phyloP scores from a whole-genome alignment of 2,329 filamentous ascomycete species.

The Colletotrichum sidae region DNA sequence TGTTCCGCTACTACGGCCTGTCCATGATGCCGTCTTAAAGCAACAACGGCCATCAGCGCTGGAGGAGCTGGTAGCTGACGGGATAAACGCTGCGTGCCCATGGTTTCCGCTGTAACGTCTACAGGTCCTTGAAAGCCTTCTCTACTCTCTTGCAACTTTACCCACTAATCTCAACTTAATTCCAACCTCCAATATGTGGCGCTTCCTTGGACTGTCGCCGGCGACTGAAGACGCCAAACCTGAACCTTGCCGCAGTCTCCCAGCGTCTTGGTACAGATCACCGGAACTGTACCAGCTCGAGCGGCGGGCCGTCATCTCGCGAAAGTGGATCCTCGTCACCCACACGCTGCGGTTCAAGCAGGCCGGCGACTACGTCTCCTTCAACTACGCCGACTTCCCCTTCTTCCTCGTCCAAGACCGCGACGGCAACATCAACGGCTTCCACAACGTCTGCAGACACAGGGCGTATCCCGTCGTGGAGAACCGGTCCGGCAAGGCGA shows the following conservation, averaged over 20 bases:
- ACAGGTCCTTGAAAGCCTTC: background rate
- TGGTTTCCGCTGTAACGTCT: conserved; percentile 4
- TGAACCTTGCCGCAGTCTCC: conserved; percentile 39
- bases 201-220: conserved; percentile 29
- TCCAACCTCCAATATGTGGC: conserved; percentile 17
- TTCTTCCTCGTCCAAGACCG: conserved; percentile 41
- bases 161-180: background rate
- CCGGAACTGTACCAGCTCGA: conserved; percentile 54
- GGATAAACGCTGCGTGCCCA: conserved; percentile 15
- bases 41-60: conserved; percentile 4
- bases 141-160: conserved; percentile 7
- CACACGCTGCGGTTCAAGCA: conserved; percentile 39
- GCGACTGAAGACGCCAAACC: conserved; percentile 5
- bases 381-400: conserved; percentile 39
- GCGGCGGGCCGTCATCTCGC: conserved; percentile 53
- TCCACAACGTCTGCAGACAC: conserved; percentile 40
- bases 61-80: background rate
- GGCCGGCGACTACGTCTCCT: conserved; percentile 37
- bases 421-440: conserved; percentile 38
- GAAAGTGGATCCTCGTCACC: conserved; percentile 46
- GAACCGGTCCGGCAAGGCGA: conserved; percentile 36
- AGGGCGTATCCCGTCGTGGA: conserved; percentile 40
- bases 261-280: conserved; percentile 41
- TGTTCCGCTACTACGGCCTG: background rate
- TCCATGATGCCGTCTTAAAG: conserved; percentile 10